A percentile compares a stretch with the other conserved stretches of the same genome.
These are phyloP conservation scores for Fusarium staphyleae DNA, from an alignment of 2,329 filamentous ascomycete species.

Conservation along the genomic window DNA sequence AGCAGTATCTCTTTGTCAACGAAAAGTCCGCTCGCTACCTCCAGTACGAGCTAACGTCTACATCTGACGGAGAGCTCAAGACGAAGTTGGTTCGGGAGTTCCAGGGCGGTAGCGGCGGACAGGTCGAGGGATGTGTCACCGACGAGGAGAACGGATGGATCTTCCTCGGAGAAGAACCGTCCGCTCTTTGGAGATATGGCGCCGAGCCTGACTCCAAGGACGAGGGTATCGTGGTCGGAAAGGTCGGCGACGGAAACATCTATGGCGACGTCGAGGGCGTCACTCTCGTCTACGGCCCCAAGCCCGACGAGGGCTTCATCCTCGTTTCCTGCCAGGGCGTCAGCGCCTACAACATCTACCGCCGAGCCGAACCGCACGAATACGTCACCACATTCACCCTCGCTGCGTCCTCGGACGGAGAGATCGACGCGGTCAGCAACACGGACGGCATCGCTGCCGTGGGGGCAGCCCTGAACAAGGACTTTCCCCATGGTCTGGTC, in stretches of 20 bases:
- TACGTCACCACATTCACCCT: conserved; percentile 59
- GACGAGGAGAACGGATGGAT: conserved; percentile 60
- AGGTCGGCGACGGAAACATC: conserved; percentile 56
- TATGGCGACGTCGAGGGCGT: conserved; percentile 63
- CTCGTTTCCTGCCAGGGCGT: conserved; percentile 61
- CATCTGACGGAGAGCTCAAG: conserved; percentile 50
- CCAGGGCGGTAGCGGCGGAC: conserved; percentile 57
- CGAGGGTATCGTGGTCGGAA: conserved; percentile 47
- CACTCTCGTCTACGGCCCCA: conserved; percentile 56
- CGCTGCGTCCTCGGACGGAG: conserved; percentile 49
- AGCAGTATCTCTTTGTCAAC: conserved; percentile 63
- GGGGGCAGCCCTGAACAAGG: conserved; percentile 50
- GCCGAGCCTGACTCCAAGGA: conserved; percentile 55
- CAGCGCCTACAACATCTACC: conserved; percentile 60
- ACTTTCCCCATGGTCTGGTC: conserved; percentile 54
- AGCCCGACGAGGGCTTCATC: conserved; percentile 55
- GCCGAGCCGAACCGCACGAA: conserved; percentile 55
- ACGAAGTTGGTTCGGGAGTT: conserved; percentile 60
- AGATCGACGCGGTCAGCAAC: conserved; percentile 59
- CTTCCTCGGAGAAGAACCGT: conserved; percentile 60
- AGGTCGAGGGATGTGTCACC: conserved; percentile 61
- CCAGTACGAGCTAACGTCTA: conserved; percentile 57
- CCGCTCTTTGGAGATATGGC: conserved; percentile 59
- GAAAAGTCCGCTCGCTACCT: conserved; percentile 61
- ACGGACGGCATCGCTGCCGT: conserved; percentile 60